Evolutionary conservation across 352 stramenopile genomes (phyloP), one percentile per base, ranked within the genome.

Genomic region (Phytophthora syringae): DNA sequence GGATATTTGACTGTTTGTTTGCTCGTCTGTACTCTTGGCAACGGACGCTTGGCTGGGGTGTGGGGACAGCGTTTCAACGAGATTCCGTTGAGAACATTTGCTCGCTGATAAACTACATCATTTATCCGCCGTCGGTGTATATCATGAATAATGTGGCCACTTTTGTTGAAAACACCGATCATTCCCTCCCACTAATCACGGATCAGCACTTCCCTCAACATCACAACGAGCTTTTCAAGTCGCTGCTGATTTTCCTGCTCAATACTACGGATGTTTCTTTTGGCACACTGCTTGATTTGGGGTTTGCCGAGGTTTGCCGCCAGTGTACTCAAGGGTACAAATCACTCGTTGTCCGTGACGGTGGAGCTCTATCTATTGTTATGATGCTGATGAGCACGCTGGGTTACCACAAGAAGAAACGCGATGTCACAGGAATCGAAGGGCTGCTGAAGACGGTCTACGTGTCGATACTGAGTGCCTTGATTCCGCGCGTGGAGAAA

Each of bases 81-180:
- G 88, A 95, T 55, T 93, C 88, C 18, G 80, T 95, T 56, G 88
- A 95, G 56, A 95, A 95, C 39, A 94, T 94, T 69, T 95, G 88
- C 59, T 83, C 74, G 18, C 49, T 94, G 50, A 54, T 93, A 55
- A 95, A 95, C 59, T 95, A 94, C 62, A 93, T 94, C 59, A 82
- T 95, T 37, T 93, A 91, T 54, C 88, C 88, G 16, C 88, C 88
- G 34, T 88, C 86, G 10, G 84, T 95, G 32, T 95, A 93, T 60
- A 88, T 95, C 51, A 91, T 95, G 81, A 88, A 82, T 56, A 80
- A 90, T 32, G 75, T 93, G 27, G 83, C 84, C 32, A 93, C 86
- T 36, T 95, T 95, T 49, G 88, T 93, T 7, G 84, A 94, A 21
- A 93, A 94, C 44, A 88, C 85, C n/a, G 85, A 95, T 56, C 66